Evolutionary conservation across 148 eudicot genomes (phyloP), one percentile per base, ranked within the genome.

Genomic region (Beta vulgaris): DNA sequence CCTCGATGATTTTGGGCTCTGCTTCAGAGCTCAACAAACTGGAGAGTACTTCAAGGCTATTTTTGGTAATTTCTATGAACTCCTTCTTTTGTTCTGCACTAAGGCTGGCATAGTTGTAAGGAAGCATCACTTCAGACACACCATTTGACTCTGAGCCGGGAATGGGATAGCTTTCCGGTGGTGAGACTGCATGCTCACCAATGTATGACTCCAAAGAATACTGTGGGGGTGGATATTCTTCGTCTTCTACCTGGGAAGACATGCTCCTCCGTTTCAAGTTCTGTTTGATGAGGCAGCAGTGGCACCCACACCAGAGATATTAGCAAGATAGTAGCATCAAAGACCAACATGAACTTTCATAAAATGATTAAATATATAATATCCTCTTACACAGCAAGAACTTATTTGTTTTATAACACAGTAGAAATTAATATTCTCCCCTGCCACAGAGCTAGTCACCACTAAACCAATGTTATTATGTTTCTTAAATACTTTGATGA

Each of bases 31-130:
- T 85, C 78, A 95, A 72, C 68, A 95, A 82, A 81, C 98, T 92
- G 48, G 93, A 87, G 15, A 95, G 89, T 62, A 95, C 79, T 68
- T 95, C 98, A 60, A 95, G 82, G 84, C 92, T 95, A 83, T 92
- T 95, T 70, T 91, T 87, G 69, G 92, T 85, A 32, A 90, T 81
- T 72, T 80, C 88, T 9, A 92, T 91, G 69, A 86, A 81, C 73
- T 95, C 97, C 74, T 89, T 92, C 87, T 85, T 95, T 72, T 89
- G 89, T 81, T 95, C 97, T 63, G 79, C 59, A 21, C 97, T 90
- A 34, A 82, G 83, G 68, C 76, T 63, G 49, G 83, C 90, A 69
- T 77, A 88, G 69, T 61, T 76, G 67, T 83, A 74, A 40, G 82
- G 72, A 76, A 80, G 55, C 49, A 13, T 71, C 29, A 74, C 62